Percentiles rank a stretch among this genome's conserved stretches.
phyloP scores from a whole-genome alignment of 2,329 filamentous ascomycete species.

The Huntiella decipiens region DNA sequence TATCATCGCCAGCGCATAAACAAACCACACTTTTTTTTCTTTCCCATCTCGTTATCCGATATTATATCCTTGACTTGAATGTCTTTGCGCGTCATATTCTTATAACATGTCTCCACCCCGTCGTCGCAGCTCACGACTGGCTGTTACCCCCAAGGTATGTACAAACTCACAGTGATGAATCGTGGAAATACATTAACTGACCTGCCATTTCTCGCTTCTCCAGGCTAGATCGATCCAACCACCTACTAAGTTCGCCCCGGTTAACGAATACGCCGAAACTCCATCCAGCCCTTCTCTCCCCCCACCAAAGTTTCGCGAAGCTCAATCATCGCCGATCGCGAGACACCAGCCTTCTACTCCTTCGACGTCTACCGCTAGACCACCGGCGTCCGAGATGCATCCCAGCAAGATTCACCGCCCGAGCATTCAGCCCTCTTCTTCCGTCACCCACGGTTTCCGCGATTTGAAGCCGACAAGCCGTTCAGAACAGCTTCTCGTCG shows the following conservation, averaged over 20 bases:
- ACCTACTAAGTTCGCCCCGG: constrained; percentile 21
- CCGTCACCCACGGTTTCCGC: constrained; percentile 62
- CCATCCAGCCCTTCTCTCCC: constrained; percentile 12
- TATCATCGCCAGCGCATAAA: background rate
- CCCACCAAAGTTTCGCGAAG: background rate
- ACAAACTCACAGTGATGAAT: background rate
- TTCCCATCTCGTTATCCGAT: background rate
- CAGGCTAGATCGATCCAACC: constrained; percentile 17
- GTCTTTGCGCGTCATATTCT: constrained; percentile 2
- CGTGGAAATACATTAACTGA: background rate
- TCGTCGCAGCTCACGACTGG: constrained; percentile 27
- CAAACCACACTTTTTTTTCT: background rate
- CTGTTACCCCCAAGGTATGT: constrained; percentile 21
- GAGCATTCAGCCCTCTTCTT: constrained; percentile 59
- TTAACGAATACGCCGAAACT: constrained; percentile 26
- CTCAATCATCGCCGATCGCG: constrained; percentile 7
- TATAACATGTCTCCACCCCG: constrained; percentile 23
- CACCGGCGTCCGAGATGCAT: constrained; percentile 71
- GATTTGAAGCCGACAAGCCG: constrained; percentile 32
- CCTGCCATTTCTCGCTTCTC: background rate
- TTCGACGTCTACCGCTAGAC: constrained; percentile 45
- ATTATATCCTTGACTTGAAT: background rate
- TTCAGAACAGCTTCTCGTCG: constrained; percentile 14
- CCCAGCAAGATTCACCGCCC: constrained; percentile 66
- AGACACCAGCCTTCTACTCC: constrained; percentile 33